phyloP scores from a whole-genome alignment of 371 early-diverging fungal genomes.

The Neoconidiobolus thromboides region DNA sequence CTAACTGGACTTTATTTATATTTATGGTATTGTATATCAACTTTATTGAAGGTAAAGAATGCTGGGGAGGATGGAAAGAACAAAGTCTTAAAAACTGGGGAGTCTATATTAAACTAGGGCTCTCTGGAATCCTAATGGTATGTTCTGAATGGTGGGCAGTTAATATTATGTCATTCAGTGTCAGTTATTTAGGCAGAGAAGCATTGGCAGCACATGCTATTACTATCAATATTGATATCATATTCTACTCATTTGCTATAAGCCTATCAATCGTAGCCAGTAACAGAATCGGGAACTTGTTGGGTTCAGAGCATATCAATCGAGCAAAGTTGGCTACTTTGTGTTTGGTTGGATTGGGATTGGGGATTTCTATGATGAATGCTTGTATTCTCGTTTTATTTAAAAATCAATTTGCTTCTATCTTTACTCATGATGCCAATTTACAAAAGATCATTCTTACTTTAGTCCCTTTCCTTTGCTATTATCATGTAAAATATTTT shows the following conservation, averaged over 20 bases:
- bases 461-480: slow-evolving; percentile 53
- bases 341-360: slow-evolving; percentile 22
- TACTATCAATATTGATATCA: slow-evolving; percentile 39
- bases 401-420: slow-evolving; percentile 6
- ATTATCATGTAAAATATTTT: slow-evolving; percentile 56
- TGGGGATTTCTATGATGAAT: slow-evolving; percentile 15
- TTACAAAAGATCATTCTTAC: slow-evolving; percentile 43
- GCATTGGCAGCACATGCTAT: slow-evolving; percentile 72
- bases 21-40: slow-evolving; percentile 36
- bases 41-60: slow-evolving; percentile 38
- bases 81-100: slow-evolving; percentile 38
- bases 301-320: slow-evolving; percentile 22
- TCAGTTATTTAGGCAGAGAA: slow-evolving; percentile 50
- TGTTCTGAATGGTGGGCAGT: slow-evolving; percentile 57
- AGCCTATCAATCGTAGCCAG: slow-evolving; percentile 37
- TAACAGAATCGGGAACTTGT: slow-evolving; percentile 54
- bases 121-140: slow-evolving; percentile 45
- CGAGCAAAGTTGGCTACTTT: slow-evolving; percentile 12
- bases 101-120: slow-evolving; percentile 36
- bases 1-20: slow-evolving; percentile 48
- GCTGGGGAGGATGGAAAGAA: slow-evolving; percentile 78
- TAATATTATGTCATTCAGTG: slow-evolving; percentile 52
- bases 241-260: slow-evolving; percentile 46
- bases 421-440: slow-evolving; percentile 45
- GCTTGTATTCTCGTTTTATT: too few relatives aligned